A percentile compares a stretch with the other conserved stretches of the same genome.
These are phyloP conservation scores for Hamamelis virginiana DNA, from an alignment of 164 flowering plant species.

Conservation along the genomic window DNA sequence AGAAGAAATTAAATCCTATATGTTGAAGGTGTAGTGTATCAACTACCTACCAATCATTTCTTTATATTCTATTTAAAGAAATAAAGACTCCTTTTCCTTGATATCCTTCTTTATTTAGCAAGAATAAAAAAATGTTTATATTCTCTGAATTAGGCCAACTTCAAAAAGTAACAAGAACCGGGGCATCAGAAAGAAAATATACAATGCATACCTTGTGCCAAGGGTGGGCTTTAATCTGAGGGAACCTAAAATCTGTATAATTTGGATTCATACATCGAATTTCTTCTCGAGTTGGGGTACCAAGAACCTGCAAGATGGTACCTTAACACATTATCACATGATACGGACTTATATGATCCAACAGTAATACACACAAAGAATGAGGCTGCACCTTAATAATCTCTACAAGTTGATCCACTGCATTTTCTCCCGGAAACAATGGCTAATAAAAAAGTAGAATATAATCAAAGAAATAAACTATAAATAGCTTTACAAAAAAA, in stretches of 20 bases:
- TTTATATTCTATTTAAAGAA: too few species aligned
- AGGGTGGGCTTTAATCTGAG: slow-evolving; percentile 95
- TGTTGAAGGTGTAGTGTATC: too few species aligned
- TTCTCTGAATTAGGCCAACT: background rate
- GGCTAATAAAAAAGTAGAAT: slow-evolving; percentile 45
- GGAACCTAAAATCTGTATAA: slow-evolving; percentile 89
- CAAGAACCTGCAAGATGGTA: slow-evolving; percentile 77
- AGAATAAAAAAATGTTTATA: background rate
- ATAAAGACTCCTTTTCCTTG: too few species aligned
- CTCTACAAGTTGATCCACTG: slow-evolving; percentile 95
- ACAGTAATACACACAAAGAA: background rate
- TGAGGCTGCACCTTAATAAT: slow-evolving; percentile 72
- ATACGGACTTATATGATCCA: background rate
- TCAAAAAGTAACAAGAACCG: background rate
- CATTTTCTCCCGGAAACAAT: slow-evolving; percentile 94
- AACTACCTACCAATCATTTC: too few species aligned
- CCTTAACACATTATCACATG: background rate
- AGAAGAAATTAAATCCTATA: too few species aligned
- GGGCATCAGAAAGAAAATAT: background rate
- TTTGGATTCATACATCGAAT: slow-evolving; percentile 96
- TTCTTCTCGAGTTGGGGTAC: slow-evolving; percentile 97
- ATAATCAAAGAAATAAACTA: background rate
- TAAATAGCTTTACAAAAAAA: background rate
- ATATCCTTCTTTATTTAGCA: background rate
- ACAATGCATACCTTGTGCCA: slow-evolving; percentile 86